Conservation (phyloP, 805 yeast genomes). For the Candida bentonensis region DNA sequence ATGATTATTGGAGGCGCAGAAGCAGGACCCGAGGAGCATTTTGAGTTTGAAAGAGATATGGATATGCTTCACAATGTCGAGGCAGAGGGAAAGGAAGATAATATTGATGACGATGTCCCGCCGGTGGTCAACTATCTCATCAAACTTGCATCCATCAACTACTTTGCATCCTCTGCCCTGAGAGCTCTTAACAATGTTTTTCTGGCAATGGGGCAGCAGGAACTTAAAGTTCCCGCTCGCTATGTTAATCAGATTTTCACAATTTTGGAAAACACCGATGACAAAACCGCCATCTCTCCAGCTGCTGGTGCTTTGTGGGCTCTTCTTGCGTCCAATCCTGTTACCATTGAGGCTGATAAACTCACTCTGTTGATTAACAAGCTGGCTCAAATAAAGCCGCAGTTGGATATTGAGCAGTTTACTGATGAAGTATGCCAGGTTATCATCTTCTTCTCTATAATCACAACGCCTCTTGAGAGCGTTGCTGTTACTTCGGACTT, state of each 20-base stretch:
- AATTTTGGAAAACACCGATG: constrained; percentile 9
- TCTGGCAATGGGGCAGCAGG: constrained; percentile 32
- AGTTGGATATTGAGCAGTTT: constrained; percentile 15
- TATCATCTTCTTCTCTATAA: constrained; percentile 38
- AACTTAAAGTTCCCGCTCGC: background rate
- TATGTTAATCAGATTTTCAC: constrained; percentile 6
- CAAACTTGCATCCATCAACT: constrained; percentile 6
- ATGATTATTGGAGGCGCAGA: constrained; percentile 9
- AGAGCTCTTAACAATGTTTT: constrained; percentile 58
- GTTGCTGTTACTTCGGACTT: constrained; percentile 35
- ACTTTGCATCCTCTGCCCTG: constrained; percentile 41
- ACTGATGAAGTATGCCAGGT: constrained; percentile 30
- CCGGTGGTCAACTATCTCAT: constrained; percentile 6
- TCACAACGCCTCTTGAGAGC: constrained; percentile 34
- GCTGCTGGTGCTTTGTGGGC: constrained; percentile 35
- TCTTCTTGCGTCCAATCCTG: constrained; percentile 13
- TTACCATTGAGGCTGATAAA: constrained; percentile 9
- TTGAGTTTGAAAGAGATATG: background rate
- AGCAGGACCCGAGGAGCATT: constrained; percentile 10
- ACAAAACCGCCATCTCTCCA: constrained; percentile 15
- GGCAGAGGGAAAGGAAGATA: constrained; percentile 8
- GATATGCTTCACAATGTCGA: constrained; percentile 5
- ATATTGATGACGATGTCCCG: constrained; percentile 8
- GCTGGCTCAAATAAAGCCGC: constrained; percentile 7
- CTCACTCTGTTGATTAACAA: constrained; percentile 17